A percentile compares a stretch with the other conserved stretches of the same genome.
Evolutionary conservation across 1,139 yeast genomes (phyloP).

Genomic region (Debaryomycetaceae sp.): DNA sequence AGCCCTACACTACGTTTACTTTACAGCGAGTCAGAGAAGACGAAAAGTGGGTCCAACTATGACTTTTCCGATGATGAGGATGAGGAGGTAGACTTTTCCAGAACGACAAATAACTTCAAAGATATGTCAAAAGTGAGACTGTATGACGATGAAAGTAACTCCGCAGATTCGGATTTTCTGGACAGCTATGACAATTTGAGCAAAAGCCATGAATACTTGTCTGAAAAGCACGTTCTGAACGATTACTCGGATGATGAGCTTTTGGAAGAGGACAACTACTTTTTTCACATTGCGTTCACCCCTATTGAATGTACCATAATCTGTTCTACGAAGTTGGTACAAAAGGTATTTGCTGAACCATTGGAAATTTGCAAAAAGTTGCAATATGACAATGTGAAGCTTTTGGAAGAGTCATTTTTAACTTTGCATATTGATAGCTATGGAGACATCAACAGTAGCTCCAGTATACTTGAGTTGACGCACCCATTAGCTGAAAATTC

Average conservation of each 20-base stretch:
- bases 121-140: not conserved
- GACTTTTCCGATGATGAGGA: conserved; percentile 15
- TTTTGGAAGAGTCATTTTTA: conserved; percentile 48
- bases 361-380: conserved; percentile 26
- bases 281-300: conserved; percentile 55
- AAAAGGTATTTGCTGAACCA: conserved; percentile 34
- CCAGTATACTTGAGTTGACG: conserved; percentile 56
- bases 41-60: conserved; percentile 12
- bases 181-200: not conserved
- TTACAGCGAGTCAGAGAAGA: conserved; percentile 17
- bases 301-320: conserved; percentile 57
- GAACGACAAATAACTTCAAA: conserved; percentile 2
- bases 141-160: not conserved
- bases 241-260: conserved; percentile 11
- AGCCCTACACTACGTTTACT: conserved; percentile 44
- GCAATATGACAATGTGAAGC: conserved; percentile 32
- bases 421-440: conserved; percentile 62
- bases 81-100: conserved; percentile 13
- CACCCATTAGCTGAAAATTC: conserved; percentile 57
- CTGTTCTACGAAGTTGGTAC: conserved; percentile 38
- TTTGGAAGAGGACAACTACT: conserved; percentile 27
- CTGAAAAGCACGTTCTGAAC: not conserved
- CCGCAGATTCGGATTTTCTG: not conserved
- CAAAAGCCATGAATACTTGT: not conserved
- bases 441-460: conserved; percentile 52